Evolutionary conservation across 768 basidiomycete species (phyloP).

Genomic region (Lanmaoa rubissima): DNA sequence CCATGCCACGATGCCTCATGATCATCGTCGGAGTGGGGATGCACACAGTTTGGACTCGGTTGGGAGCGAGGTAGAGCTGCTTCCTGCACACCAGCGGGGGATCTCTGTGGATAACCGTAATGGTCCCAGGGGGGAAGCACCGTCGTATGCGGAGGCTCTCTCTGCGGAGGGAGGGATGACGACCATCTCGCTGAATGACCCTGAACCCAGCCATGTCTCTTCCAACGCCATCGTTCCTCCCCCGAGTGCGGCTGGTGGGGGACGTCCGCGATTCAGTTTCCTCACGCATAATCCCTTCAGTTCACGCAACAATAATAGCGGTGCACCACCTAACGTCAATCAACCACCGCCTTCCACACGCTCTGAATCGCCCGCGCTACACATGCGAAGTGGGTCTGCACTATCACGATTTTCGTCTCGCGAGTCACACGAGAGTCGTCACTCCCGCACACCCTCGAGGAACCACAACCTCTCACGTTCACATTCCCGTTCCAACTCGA

Average conservation of each 20-base stretch:
- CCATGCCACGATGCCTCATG: neutral
- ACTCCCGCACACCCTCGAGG: constrained; percentile 26
- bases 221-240: neutral
- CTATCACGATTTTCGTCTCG: constrained; percentile 23
- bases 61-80: constrained; percentile 23
- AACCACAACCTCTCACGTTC: constrained; percentile 35
- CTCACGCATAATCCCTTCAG: constrained; percentile 39
- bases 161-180: constrained; percentile 5
- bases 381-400: constrained; percentile 18
- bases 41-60: constrained; percentile 19
- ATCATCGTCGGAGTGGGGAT: constrained; percentile 16
- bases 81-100: constrained; percentile 14
- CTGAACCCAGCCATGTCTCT: constrained; percentile 13
- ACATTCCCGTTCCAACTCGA: constrained; percentile 36
- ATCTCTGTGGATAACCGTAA: constrained; percentile 4
- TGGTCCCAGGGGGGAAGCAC: constrained; percentile 60
- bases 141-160: constrained; percentile 57
- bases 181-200: constrained; percentile 18
- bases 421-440: constrained; percentile 20
- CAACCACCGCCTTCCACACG: constrained; percentile 12
- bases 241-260: neutral
- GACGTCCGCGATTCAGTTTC: constrained; percentile 49
- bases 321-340: constrained; percentile 17
- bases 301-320: constrained; percentile 22
- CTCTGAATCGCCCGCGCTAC: constrained; percentile 17